Evolutionary conservation across 495 filamentous ascomycete genomes (phyloP), one percentile per base, ranked within the genome.

Genomic region (Penicillium desertorum): DNA sequence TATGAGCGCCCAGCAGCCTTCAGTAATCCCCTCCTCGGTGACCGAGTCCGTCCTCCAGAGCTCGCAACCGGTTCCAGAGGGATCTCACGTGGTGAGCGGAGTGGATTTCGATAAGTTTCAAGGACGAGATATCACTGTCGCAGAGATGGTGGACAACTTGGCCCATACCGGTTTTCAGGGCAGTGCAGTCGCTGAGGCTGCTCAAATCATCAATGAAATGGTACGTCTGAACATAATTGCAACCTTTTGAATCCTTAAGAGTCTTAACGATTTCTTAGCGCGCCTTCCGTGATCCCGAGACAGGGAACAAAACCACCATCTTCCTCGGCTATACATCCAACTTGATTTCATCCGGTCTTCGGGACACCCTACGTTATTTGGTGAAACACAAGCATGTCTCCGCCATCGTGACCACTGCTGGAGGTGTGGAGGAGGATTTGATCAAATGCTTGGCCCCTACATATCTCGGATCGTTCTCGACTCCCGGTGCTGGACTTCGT

Each of bases 291-390:
- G 86, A 95, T 63, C 83, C 88, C 0, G 86, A 89, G 64, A 88
- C 87, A 3, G 80, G 79, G 27, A 81, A 86, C 14, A 82, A 80
- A 62, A 92, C 91, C 8, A 97, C 92, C 45, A 93, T 98, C 68
- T 97, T 97, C 75, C 86, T 97, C 19, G 95, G 95, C 42, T 99
- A 95, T 73, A 98, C 94, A 25, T 94, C 89, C 19, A 98, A 99
- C 69, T 78, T 99, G 53, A 95, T 98, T 62, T 98, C 94, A 1
- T 98, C 93, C 19, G 94, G 95, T 12, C 81, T 99, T 4, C 83
- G 94, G 19, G 90, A 94, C 59, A 94, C 91, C 23, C 75, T 99
- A 62, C 89, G 95, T 22, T 98, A 90, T 71, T 83, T 98, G 1
- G 93, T 96, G 12, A 82, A 96, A 70, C 90, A 98, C 73, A 83